Percentiles rank a stretch among this genome's conserved stretches.
phyloP scores from a whole-genome alignment of 495 filamentous ascomycete genomes.

The Hyaloscypha variabilis region DNA sequence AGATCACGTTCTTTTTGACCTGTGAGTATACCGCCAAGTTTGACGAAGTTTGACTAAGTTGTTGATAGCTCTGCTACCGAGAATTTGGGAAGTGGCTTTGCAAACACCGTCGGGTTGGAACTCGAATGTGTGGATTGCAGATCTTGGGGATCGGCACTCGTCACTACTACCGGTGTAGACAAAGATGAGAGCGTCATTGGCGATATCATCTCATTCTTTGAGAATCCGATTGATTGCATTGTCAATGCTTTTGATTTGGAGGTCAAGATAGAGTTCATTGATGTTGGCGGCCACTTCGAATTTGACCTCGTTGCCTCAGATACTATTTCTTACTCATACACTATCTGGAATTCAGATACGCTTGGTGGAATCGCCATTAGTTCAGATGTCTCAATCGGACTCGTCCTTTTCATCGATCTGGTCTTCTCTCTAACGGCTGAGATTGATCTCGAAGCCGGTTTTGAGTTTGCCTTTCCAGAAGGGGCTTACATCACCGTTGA shows the following conservation, averaged over 20 bases:
- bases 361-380: constrained; percentile 18
- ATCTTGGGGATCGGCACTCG: constrained; percentile 24
- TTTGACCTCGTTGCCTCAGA: constrained; percentile 22
- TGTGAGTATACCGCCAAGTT: background rate
- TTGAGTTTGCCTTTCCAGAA: constrained; percentile 43
- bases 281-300: constrained; percentile 25
- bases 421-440: constrained; percentile 40
- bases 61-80: background rate
- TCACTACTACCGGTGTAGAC: constrained; percentile 16
- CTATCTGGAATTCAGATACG: constrained; percentile 16
- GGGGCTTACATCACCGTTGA: constrained; percentile 41
- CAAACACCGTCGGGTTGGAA: background rate
- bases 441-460: constrained; percentile 44
- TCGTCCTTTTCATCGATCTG: constrained; percentile 42
- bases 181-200: constrained; percentile 21
- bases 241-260: constrained; percentile 21
- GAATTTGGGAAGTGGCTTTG: background rate
- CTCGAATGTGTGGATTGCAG: constrained; percentile 25
- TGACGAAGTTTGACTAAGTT: background rate
- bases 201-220: constrained; percentile 22
- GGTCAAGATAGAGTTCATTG: constrained; percentile 21
- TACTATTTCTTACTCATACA: constrained; percentile 16
- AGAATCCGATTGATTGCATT: constrained; percentile 22
- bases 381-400: constrained; percentile 32
- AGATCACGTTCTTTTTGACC: constrained; percentile 16